Conservation (phyloP, 176 grass and related monocot species). For the Sorghum bicolor region Sorghum_bicolor_NCBIv3 NC_012877.2:62400001-62400500, state of each 20-base stretch:
- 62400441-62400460: slow-evolving; percentile 52
- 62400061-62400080: slow-evolving; percentile 95
- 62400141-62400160: neutral
- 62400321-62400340: neutral
- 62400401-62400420: slow-evolving; percentile 79
- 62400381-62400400: slow-evolving; percentile 74
- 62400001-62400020: slow-evolving; percentile 30
- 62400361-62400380: slow-evolving; percentile 60
- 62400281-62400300: slow-evolving; percentile 48
- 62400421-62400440: slow-evolving; percentile 97
- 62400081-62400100: slow-evolving; percentile 53
- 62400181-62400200: neutral
- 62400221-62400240: slow-evolving; percentile 67
- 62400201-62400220: slow-evolving; percentile 63
- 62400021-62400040: slow-evolving; percentile 94
- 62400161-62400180: neutral
- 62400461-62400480: neutral
- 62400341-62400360: neutral
- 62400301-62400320: neutral
- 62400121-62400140: neutral
- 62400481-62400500: neutral
- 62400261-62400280: slow-evolving; percentile 82
- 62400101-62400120: neutral
- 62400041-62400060: slow-evolving; percentile 82
- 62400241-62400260: slow-evolving; percentile 67